Evolutionary conservation across 225 moss, liverwort and hornwort species (phyloP).

Genomic region (Takakia lepidozioides): DNA sequence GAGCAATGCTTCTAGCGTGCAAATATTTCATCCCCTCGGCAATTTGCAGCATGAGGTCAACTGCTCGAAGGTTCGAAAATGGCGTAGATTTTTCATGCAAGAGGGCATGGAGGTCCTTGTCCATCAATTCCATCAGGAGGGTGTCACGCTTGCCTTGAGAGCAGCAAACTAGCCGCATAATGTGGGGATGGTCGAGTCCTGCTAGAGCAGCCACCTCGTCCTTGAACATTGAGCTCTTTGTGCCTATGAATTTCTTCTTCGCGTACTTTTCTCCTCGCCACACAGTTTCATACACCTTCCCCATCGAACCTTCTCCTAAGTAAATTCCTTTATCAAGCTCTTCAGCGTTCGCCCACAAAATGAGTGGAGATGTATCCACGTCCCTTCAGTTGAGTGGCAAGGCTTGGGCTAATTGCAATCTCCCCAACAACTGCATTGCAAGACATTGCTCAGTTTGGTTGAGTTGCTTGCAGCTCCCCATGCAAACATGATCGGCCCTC

Average conservation of each 20-base stretch:
- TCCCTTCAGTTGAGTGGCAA: neutral
- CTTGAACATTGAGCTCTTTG: neutral
- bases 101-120: slow-evolving; percentile 4
- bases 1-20: slow-evolving; percentile 7
- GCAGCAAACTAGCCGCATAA: slow-evolving; percentile 17
- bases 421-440: slow-evolving; percentile 6
- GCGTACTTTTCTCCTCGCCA: slow-evolving; percentile 10
- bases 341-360: slow-evolving; percentile 3
- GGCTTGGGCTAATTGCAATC: slow-evolving; percentile 9
- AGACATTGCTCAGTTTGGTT: slow-evolving; percentile 1
- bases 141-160: neutral
- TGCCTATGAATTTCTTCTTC: slow-evolving; percentile 1
- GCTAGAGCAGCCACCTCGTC: slow-evolving; percentile 9
- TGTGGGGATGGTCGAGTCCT: slow-evolving; percentile 11
- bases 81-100: neutral
- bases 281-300: slow-evolving; percentile 4
- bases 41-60: slow-evolving; percentile 19
- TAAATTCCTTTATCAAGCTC: neutral
- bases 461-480: slow-evolving; percentile 2
- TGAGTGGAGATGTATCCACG: slow-evolving; percentile 2
- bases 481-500: slow-evolving; percentile 7
- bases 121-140: slow-evolving; percentile 18
- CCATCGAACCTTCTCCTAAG: slow-evolving; percentile 4
- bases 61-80: slow-evolving; percentile 3
- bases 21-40: slow-evolving; percentile 9